These are phyloP conservation scores for Picochlorum sp. DNA, from an alignment of 139 green algal genomes.

Conservation along the genomic window DNA sequence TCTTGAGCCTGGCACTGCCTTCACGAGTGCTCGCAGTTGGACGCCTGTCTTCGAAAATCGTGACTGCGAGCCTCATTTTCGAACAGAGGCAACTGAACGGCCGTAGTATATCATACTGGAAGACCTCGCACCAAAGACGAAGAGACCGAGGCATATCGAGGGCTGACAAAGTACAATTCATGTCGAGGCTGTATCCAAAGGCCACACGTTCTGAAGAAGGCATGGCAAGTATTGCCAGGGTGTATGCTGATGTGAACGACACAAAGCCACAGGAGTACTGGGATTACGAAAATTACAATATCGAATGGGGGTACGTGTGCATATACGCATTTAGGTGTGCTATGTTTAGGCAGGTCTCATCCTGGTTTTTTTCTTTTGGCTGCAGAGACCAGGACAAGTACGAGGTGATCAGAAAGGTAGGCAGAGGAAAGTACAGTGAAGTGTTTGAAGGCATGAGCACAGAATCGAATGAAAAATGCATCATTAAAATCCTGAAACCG, in stretches of 20 bases:
- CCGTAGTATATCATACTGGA: too few relatives aligned
- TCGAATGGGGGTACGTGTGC: slow-evolving; percentile 58
- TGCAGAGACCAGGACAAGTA: slow-evolving; percentile 82
- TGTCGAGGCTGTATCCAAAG: slow-evolving; percentile 21
- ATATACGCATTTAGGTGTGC: slow-evolving; percentile 22
- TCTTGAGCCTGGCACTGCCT: too few relatives aligned
- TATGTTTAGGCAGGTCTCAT: neutral
- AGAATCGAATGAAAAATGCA: slow-evolving; percentile 63
- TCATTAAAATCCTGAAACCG: slow-evolving; percentile 98
- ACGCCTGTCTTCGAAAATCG: too few relatives aligned
- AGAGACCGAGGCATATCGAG: too few relatives aligned
- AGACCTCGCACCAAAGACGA: too few relatives aligned
- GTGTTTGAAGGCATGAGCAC: slow-evolving; percentile 95
- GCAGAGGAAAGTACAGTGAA: slow-evolving; percentile 97
- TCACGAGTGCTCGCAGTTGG: too few relatives aligned
- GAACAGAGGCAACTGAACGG: too few relatives aligned
- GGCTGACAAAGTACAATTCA: slow-evolving; percentile 2
- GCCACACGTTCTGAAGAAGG: slow-evolving; percentile 21
- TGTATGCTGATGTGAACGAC: slow-evolving; percentile 66
- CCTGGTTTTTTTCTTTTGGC: neutral
- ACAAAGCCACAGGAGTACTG: slow-evolving; percentile 76
- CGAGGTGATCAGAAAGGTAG: slow-evolving; percentile 91
- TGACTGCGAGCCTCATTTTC: too few relatives aligned
- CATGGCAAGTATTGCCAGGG: slow-evolving; percentile 25
- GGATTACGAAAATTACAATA: slow-evolving; percentile 85